Conservation (phyloP, 345 rosid genomes). For the Citrus sp. region DNA sequence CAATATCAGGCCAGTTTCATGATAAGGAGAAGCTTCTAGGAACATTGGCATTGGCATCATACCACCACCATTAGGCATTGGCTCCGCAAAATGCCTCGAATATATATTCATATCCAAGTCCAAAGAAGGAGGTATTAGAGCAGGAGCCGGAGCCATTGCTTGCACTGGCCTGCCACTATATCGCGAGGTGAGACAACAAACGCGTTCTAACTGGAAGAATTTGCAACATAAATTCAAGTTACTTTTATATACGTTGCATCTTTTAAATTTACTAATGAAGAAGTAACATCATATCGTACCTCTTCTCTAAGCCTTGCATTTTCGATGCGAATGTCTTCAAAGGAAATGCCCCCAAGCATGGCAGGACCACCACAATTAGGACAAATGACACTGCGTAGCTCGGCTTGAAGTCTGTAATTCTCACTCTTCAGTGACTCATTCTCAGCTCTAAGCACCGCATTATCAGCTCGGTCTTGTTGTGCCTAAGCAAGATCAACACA, state of each 20-base stretch:
- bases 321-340: constrained; percentile 75
- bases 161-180: constrained; percentile 52
- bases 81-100: constrained; percentile 44
- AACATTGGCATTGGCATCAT: constrained; percentile 52
- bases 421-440: constrained; percentile 71
- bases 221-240: not conserved
- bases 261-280: too few relatives aligned
- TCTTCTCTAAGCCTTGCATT: constrained; percentile 86
- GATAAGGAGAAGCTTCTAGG: constrained; percentile 31
- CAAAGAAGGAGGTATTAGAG: constrained; percentile 46
- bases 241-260: too few relatives aligned
- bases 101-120: constrained; percentile 78
- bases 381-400: constrained; percentile 62
- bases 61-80: constrained; percentile 35
- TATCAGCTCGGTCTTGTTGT: constrained; percentile 84
- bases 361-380: constrained; percentile 77
- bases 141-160: constrained; percentile 34
- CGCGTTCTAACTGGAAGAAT: constrained; percentile 61
- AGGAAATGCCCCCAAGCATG: constrained; percentile 61
- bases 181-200: constrained; percentile 55
- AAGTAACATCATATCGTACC: constrained; percentile 29
- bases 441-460: constrained; percentile 71
- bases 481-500: constrained; percentile 38
- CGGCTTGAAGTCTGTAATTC: constrained; percentile 72
- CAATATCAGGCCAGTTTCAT: constrained; percentile 35